Evolutionary conservation across 129 eudicot species (phyloP).

Genomic region (Rutidosis leptorrhynchoides): DNA sequence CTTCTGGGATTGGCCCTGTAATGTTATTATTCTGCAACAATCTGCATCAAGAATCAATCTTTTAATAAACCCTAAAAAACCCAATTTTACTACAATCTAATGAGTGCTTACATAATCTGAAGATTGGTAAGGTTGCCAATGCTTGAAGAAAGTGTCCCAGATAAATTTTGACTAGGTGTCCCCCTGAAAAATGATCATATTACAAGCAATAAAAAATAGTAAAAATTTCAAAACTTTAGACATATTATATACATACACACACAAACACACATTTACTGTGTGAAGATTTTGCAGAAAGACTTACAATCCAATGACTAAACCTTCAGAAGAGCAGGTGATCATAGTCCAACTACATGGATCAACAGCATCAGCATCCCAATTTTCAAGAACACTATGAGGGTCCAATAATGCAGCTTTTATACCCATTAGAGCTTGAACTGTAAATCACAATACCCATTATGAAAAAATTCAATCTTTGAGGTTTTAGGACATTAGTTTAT

Average conservation of each 20-base stretch:
- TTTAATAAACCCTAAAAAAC: background rate
- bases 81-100: background rate
- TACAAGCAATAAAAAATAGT: background rate
- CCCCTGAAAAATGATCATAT: slow-evolving; percentile 50
- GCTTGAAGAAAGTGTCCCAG: slow-evolving; percentile 81
- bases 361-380: slow-evolving; percentile 94
- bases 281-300: slow-evolving; percentile 28
- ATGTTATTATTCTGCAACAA: slow-evolving; percentile 81
- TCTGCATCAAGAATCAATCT: slow-evolving; percentile 37
- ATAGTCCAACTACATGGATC: slow-evolving; percentile 98
- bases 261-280: slow-evolving; percentile 15
- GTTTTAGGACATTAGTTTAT: slow-evolving; percentile 1
- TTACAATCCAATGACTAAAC: slow-evolving; percentile 87
- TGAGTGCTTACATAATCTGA: slow-evolving; percentile 58
- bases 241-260: slow-evolving; percentile 10
- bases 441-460: slow-evolving; percentile 30
- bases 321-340: slow-evolving; percentile 83
- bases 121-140: slow-evolving; percentile 92
- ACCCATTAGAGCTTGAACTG: slow-evolving; percentile 94
- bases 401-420: slow-evolving; percentile 70
- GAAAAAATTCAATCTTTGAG: slow-evolving; percentile 17
- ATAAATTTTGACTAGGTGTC: slow-evolving; percentile 82
- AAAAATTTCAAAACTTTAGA: background rate
- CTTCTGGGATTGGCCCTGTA: slow-evolving; percentile 69
- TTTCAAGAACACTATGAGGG: slow-evolving; percentile 89